phyloP scores from a whole-genome alignment of 2,329 filamentous ascomycete species.

The Fonsecaea pugnacius region DNA sequence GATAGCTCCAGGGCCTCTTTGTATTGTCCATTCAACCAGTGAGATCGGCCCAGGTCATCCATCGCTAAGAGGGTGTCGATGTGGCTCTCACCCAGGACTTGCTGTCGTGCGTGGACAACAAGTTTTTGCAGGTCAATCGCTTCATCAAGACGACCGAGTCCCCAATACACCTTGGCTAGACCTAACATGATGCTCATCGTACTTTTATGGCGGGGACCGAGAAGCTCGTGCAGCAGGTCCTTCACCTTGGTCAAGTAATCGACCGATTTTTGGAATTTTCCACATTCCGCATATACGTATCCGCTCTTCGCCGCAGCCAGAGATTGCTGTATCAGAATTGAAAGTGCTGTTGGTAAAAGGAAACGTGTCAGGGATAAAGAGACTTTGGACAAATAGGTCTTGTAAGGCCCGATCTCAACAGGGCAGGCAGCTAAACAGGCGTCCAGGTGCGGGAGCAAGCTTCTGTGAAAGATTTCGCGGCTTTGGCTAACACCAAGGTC shows the following conservation, averaged over 20 bases:
- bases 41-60: slow-evolving; percentile 27
- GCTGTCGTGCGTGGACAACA: slow-evolving; percentile 25
- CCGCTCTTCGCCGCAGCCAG: slow-evolving; percentile 35
- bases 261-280: slow-evolving; percentile 30
- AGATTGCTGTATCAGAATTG: slow-evolving; percentile 26
- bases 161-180: slow-evolving; percentile 29
- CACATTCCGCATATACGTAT: slow-evolving; percentile 32
- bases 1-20: slow-evolving; percentile 22
- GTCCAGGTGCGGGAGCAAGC: slow-evolving; percentile 19
- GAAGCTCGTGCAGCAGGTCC: slow-evolving; percentile 22
- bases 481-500: background rate
- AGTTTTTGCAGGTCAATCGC: slow-evolving; percentile 26
- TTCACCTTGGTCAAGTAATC: slow-evolving; percentile 32
- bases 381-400: background rate
- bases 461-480: slow-evolving; percentile 5
- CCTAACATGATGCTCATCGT: slow-evolving; percentile 27
- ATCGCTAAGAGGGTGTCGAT: slow-evolving; percentile 29
- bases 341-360: slow-evolving; percentile 21
- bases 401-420: background rate
- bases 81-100: slow-evolving; percentile 20
- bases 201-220: slow-evolving; percentile 24
- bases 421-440: slow-evolving; percentile 13
- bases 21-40: slow-evolving; percentile 33
- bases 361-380: background rate
- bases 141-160: slow-evolving; percentile 27